Percentiles rank a stretch among this genome's conserved stretches.
phyloP scores from a whole-genome alignment of 176 grass and related monocot species.

The Poa pratensis region DNA sequence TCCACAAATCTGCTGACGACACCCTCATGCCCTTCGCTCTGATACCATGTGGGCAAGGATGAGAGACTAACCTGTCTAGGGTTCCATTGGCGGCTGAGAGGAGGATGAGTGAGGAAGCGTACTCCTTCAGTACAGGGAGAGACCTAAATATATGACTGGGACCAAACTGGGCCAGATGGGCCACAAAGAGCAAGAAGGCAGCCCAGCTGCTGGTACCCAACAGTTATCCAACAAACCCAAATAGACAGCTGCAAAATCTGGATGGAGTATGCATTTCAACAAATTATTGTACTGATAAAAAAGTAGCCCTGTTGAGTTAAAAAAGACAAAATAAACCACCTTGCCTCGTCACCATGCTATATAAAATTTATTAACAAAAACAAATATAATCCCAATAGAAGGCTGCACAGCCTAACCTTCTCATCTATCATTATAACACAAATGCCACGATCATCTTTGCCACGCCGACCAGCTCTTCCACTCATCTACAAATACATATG shows the following conservation, averaged over 20 bases:
- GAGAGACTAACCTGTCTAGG: too few relatives aligned
- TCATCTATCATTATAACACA: conserved; percentile 99
- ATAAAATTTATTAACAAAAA: conserved; percentile 26
- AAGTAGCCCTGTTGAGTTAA: conserved; percentile 1
- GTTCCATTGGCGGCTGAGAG: too few relatives aligned
- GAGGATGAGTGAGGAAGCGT: too few relatives aligned
- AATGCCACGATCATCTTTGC: conserved; percentile 96
- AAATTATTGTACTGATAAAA: conserved; percentile 13
- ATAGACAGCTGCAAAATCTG: conserved; percentile 23
- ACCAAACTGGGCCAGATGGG: too few relatives aligned
- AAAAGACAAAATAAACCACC: conserved; percentile 13
- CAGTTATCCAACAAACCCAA: neutral
- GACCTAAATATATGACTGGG: too few relatives aligned
- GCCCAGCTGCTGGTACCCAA: too few relatives aligned
- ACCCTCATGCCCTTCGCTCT: too few relatives aligned
- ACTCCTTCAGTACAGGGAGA: too few relatives aligned
- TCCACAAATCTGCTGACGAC: too few relatives aligned
- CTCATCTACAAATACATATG: conserved; percentile 73
- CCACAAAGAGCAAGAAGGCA: too few relatives aligned
- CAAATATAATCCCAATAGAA: conserved; percentile 21
- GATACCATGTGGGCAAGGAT: too few relatives aligned
- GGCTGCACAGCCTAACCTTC: conserved; percentile 54
- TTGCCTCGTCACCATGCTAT: neutral
- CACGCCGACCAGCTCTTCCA: conserved; percentile 98
- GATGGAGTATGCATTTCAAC: neutral